Percentiles rank a stretch among this genome's conserved stretches.
phyloP scores from a whole-genome alignment of 2,329 filamentous ascomycete species.

The Hirsutella minnesotensis region DNA sequence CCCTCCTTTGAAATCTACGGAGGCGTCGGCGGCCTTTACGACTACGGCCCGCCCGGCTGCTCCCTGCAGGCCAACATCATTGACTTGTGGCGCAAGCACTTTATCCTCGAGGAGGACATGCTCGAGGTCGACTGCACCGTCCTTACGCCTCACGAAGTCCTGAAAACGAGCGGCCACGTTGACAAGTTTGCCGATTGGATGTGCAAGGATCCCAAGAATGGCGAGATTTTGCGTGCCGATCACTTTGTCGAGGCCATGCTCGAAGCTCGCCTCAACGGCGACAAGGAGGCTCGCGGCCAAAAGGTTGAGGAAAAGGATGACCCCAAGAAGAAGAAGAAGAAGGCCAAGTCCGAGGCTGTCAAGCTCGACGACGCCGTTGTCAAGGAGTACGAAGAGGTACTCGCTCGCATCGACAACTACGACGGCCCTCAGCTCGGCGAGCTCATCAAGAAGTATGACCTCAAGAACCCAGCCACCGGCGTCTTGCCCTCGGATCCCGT shows the following conservation, averaged over 20 bases:
- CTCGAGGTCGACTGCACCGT: constrained; percentile 90
- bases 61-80: constrained; percentile 79
- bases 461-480: constrained; percentile 76
- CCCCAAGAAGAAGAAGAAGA: constrained; percentile 75
- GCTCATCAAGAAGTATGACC: constrained; percentile 82
- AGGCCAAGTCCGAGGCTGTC: constrained; percentile 67
- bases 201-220: constrained; percentile 97
- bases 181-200: constrained; percentile 99
- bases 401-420: constrained; percentile 94
- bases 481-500: constrained; percentile 69
- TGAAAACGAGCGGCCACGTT: constrained; percentile 94
- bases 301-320: constrained; percentile 67
- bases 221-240: constrained; percentile 91
- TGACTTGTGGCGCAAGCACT: constrained; percentile 86
- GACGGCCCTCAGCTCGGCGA: constrained; percentile 73
- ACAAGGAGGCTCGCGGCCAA: constrained; percentile 84
- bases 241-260: constrained; percentile 94
- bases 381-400: constrained; percentile 79
- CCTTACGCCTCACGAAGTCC: constrained; percentile 81
- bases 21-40: constrained; percentile 78
- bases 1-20: constrained; percentile 94
- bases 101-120: constrained; percentile 88
- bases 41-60: constrained; percentile 85
- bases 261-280: constrained; percentile 73
- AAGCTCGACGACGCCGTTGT: constrained; percentile 81